These are phyloP conservation scores for Sporothrix sp. DNA, from an alignment of 2,329 filamentous ascomycete species.

Conservation along the genomic window DNA sequence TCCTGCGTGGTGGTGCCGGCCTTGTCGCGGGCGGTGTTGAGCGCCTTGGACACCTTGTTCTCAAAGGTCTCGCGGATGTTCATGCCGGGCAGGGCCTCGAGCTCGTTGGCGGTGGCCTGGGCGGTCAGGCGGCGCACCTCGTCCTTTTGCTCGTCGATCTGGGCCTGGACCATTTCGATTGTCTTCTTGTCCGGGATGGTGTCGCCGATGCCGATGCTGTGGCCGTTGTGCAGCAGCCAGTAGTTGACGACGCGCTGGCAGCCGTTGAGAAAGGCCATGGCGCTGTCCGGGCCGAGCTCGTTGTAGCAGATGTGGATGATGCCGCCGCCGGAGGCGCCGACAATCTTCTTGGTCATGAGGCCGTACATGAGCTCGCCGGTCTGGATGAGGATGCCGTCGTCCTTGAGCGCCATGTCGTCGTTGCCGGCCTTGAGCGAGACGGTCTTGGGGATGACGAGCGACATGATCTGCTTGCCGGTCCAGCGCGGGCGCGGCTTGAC, in stretches of 20 bases:
- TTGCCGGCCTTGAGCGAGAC: constrained; percentile 66
- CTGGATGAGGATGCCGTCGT: constrained; percentile 73
- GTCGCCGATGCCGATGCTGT: constrained; percentile 97
- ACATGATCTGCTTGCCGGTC: constrained; percentile 97
- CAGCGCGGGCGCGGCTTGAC: constrained; percentile 84
- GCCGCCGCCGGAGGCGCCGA: constrained; percentile 82
- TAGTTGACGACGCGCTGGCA: constrained; percentile 92
- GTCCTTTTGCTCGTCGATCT: constrained; percentile 71
- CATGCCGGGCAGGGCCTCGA: constrained; percentile 96
- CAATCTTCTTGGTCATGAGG: constrained; percentile 83
- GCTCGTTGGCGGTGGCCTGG: constrained; percentile 70
- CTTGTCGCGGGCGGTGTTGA: constrained; percentile 93
- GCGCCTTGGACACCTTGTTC: constrained; percentile 85
- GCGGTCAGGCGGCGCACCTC: constrained; percentile 68
- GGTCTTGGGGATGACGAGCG: constrained; percentile 78
- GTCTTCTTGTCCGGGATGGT: constrained; percentile 85
- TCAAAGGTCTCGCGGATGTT: constrained; percentile 98
- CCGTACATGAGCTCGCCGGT: constrained; percentile 86
- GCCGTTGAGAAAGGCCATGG: constrained; percentile 93
- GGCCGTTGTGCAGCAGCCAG: constrained; percentile 92
- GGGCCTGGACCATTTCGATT: constrained; percentile 72
- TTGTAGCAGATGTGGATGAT: constrained; percentile 96
- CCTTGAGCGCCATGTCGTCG: constrained; percentile 55
- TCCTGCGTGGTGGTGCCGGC: constrained; percentile 88
- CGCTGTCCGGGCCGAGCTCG: constrained; percentile 74